Conservation (phyloP, 805 yeast species). For the Kuraishia hungarica region DNA sequence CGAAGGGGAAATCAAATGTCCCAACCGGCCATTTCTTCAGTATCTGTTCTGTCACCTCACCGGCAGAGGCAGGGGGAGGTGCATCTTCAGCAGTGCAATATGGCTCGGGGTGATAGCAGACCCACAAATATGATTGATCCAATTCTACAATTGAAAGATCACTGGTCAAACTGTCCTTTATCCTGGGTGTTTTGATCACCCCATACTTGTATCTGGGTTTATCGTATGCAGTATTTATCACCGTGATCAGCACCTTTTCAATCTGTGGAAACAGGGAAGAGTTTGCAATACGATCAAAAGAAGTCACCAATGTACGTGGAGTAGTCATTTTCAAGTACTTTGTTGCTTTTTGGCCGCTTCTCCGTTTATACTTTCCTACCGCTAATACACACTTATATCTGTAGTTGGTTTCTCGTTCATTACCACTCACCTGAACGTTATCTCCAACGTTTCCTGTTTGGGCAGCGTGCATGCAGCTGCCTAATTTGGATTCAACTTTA, state of each 20-base stretch:
- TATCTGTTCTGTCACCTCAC: constrained; percentile 12
- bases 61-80: constrained; percentile 10
- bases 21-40: constrained; percentile 8
- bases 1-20: constrained; percentile 14
- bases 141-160: constrained; percentile 18
- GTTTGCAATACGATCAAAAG: neutral
- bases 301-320: neutral
- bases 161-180: constrained; percentile 20
- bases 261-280: neutral
- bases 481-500: neutral
- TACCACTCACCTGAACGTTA: neutral
- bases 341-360: neutral
- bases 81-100: neutral
- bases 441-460: neutral
- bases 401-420: neutral
- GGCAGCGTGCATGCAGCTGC: neutral
- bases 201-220: constrained; percentile 35
- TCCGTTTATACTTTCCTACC: neutral
- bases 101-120: constrained; percentile 3
- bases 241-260: constrained; percentile 15
- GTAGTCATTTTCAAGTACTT: neutral
- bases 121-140: constrained; percentile 13
- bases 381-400: no score
- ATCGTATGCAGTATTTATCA: constrained; percentile 44
- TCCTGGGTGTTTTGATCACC: constrained; percentile 31